phyloP scores from a whole-genome alignment of 73 alveolate species.

The Paramecium biaurelia region DNA sequence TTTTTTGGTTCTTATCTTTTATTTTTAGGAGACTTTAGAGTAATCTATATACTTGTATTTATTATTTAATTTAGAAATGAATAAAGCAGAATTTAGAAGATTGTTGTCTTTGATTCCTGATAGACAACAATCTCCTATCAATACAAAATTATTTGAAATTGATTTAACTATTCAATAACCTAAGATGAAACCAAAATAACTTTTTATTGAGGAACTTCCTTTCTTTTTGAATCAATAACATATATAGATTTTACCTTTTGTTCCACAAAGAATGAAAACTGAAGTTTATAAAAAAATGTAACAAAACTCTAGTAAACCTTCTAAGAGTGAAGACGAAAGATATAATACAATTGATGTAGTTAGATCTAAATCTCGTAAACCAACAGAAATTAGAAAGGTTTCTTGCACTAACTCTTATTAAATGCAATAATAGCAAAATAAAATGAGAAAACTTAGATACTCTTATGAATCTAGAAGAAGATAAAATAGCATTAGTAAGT shows the following conservation, averaged over 20 bases:
- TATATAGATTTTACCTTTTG: background rate
- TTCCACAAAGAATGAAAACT: background rate
- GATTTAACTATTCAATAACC: background rate
- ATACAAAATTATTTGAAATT: background rate
- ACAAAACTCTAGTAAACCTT: background rate
- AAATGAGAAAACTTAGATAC: background rate
- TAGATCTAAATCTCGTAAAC: background rate
- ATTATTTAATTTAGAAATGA: background rate
- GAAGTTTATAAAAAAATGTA: background rate
- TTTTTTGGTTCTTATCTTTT: background rate
- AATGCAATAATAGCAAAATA: background rate
- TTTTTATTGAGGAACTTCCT: background rate
- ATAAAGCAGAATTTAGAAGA: background rate
- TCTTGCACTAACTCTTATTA: background rate
- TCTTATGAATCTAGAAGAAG: conserved; percentile 2
- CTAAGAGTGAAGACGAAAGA: background rate
- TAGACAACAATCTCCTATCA: background rate
- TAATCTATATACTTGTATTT: background rate
- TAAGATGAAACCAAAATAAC: background rate
- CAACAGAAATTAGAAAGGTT: background rate
- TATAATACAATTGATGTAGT: background rate
- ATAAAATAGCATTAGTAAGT: background rate
- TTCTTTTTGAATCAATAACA: background rate
- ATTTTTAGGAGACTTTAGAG: background rate
- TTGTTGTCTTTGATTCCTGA: background rate